phyloP scores from a whole-genome alignment of 257 asterid genomes.

The Verbascum thapsus region DNA sequence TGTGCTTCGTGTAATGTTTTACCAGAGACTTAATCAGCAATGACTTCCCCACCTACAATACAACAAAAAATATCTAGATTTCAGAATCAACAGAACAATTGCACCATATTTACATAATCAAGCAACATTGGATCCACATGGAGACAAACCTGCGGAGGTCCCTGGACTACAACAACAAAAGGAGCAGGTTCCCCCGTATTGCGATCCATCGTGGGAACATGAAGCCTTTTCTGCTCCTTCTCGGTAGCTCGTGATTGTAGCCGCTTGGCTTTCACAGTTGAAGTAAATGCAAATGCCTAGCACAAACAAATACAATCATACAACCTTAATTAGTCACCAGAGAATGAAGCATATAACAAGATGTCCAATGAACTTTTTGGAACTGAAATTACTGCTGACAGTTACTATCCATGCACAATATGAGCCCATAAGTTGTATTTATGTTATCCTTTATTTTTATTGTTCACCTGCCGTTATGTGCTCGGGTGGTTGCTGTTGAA shows the following conservation, averaged over 20 bases:
- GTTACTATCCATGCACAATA: too few relatives aligned
- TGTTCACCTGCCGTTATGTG: too few relatives aligned
- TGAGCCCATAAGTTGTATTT: too few relatives aligned
- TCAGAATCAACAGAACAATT: slow-evolving; percentile 13
- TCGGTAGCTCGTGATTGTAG: slow-evolving; percentile 80
- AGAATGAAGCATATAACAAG: slow-evolving; percentile 5
- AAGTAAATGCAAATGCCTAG: slow-evolving; percentile 84
- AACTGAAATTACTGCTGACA: too few relatives aligned
- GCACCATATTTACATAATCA: background rate
- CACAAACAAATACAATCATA: slow-evolving; percentile 26
- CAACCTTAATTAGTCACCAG: slow-evolving; percentile 4
- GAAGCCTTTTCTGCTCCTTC: slow-evolving; percentile 94
- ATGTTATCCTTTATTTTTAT: too few relatives aligned
- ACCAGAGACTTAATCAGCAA: slow-evolving; percentile 80
- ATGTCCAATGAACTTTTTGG: too few relatives aligned
- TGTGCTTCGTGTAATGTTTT: slow-evolving; percentile 90
- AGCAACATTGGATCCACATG: slow-evolving; percentile 3
- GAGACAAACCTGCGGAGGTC: slow-evolving; percentile 84
- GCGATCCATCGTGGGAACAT: slow-evolving; percentile 79
- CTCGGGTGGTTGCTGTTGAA: too few relatives aligned
- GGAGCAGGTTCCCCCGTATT: slow-evolving; percentile 90
- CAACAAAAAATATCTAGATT: slow-evolving; percentile 24
- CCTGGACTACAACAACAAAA: slow-evolving; percentile 85
- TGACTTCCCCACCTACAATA: slow-evolving; percentile 85
- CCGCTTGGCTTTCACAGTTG: slow-evolving; percentile 80